These are phyloP conservation scores for Hypoxylon intermedium DNA, from an alignment of 495 filamentous ascomycete species.

Conservation along the genomic window DNA sequence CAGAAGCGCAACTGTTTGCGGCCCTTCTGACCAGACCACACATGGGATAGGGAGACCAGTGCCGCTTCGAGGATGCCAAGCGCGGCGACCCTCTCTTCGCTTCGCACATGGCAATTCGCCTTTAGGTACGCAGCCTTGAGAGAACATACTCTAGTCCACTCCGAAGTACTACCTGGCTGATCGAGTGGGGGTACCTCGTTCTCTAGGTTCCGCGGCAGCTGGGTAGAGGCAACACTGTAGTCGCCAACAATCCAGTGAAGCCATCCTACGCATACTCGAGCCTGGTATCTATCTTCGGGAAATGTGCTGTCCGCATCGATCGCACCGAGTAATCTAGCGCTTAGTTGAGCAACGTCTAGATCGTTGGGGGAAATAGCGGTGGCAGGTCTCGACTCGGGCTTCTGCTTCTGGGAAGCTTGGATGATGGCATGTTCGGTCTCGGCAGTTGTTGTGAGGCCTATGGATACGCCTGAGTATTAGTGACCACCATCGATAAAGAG, in stretches of 20 bases:
- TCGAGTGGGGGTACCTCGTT: slow-evolving; percentile 58
- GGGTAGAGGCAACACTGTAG: slow-evolving; percentile 63
- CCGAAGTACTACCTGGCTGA: slow-evolving; percentile 57
- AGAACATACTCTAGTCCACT: slow-evolving; percentile 81
- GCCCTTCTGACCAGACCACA: slow-evolving; percentile 51
- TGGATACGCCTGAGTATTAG: slow-evolving; percentile 11
- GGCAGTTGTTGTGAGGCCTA: slow-evolving; percentile 79
- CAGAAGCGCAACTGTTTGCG: slow-evolving; percentile 72
- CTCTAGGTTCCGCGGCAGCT: slow-evolving; percentile 68
- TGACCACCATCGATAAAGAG: background rate
- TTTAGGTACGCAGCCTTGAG: slow-evolving; percentile 79
- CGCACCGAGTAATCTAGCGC: slow-evolving; percentile 70
- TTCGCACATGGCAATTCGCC: slow-evolving; percentile 70
- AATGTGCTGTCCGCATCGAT: slow-evolving; percentile 66
- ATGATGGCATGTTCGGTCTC: slow-evolving; percentile 71
- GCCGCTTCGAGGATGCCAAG: slow-evolving; percentile 68
- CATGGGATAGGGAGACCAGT: slow-evolving; percentile 62
- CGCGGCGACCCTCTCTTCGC: slow-evolving; percentile 62
- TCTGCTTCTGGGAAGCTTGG: slow-evolving; percentile 56
- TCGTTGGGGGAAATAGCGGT: slow-evolving; percentile 45
- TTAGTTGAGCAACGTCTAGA: slow-evolving; percentile 55
- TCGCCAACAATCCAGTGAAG: slow-evolving; percentile 79
- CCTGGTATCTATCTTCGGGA: slow-evolving; percentile 77
- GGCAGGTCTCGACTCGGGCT: slow-evolving; percentile 48
- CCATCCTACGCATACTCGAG: slow-evolving; percentile 81